Evolutionary conservation across 345 rosid genomes (phyloP).

Genomic region (Acer saccharum): DNA sequence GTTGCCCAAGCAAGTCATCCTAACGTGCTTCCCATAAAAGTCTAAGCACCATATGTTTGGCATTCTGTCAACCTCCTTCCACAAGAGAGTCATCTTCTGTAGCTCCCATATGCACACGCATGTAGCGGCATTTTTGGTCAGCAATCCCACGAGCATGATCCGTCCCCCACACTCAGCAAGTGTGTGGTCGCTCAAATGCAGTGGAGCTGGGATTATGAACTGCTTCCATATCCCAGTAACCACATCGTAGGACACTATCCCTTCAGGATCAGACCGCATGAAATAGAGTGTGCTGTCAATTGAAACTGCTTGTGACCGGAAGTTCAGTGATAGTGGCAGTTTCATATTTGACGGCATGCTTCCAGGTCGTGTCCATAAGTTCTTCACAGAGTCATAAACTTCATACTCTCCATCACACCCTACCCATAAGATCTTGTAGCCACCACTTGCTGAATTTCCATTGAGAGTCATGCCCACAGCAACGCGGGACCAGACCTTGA

Average conservation of each 20-base stretch:
- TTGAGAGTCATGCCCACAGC: slow-evolving; percentile 92
- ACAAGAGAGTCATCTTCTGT: slow-evolving; percentile 98
- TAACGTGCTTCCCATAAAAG: slow-evolving; percentile 98
- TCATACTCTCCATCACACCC: slow-evolving; percentile 95
- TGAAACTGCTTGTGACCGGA: slow-evolving; percentile 88
- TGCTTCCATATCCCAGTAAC: slow-evolving; percentile 82
- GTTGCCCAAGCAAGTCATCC: slow-evolving; percentile 99
- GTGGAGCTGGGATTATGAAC: slow-evolving; percentile 70
- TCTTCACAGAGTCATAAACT: slow-evolving; percentile 74
- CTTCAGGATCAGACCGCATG: slow-evolving; percentile 93
- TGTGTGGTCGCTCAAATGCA: slow-evolving; percentile 80
- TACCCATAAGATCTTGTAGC: slow-evolving; percentile 88
- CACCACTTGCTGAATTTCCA: slow-evolving; percentile 49
- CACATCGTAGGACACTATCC: slow-evolving; percentile 79
- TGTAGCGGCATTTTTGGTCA: slow-evolving; percentile 93
- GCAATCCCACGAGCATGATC: slow-evolving; percentile 90
- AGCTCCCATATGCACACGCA: slow-evolving; percentile 99
- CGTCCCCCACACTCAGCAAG: slow-evolving; percentile 83
- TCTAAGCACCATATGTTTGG: slow-evolving; percentile 99
- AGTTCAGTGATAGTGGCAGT: slow-evolving; percentile 82
- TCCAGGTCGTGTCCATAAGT: slow-evolving; percentile 80
- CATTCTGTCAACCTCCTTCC: slow-evolving; percentile 99
- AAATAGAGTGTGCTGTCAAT: slow-evolving; percentile 62
- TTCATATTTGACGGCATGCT: slow-evolving; percentile 70
- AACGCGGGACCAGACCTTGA: slow-evolving; percentile 87